Conservation (phyloP, 2,329 filamentous ascomycete species). For the Colletotrichum trifolii region DNA sequence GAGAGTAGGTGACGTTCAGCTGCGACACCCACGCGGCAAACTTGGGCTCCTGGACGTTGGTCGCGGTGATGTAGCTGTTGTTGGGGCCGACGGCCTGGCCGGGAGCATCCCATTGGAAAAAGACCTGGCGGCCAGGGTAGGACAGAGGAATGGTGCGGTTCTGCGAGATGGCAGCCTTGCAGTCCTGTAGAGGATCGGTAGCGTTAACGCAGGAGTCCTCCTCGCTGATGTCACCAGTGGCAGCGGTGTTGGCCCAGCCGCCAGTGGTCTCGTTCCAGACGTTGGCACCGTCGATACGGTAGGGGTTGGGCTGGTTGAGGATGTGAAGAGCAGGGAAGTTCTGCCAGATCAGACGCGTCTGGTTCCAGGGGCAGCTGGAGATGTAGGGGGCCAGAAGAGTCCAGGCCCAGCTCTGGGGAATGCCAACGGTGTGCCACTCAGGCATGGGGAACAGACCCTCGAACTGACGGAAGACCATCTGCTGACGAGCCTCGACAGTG, state of each 20-base stretch:
- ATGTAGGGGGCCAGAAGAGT: constrained; percentile 85
- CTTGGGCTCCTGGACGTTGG: constrained; percentile 66
- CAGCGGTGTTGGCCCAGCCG: constrained; percentile 66
- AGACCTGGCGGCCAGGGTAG: constrained; percentile 78
- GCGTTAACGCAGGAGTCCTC: constrained; percentile 68
- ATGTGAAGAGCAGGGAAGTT: constrained; percentile 82
- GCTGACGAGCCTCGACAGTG: constrained; percentile 82
- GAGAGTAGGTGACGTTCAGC: constrained; percentile 78
- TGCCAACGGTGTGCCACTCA: constrained; percentile 82
- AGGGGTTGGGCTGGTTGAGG: constrained; percentile 81
- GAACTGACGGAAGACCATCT: constrained; percentile 87
- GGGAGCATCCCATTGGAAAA: constrained; percentile 77
- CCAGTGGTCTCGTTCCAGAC: constrained; percentile 73
- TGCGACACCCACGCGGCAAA: constrained; percentile 84
- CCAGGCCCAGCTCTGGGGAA: constrained; percentile 89
- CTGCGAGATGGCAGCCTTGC: constrained; percentile 71
- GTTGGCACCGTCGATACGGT: constrained; percentile 71
- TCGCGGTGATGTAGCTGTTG: constrained; percentile 80
- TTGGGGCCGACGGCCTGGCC: constrained; percentile 80
- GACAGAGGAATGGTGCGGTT: constrained; percentile 79
- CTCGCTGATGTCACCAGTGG: constrained; percentile 54
- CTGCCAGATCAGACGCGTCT: constrained; percentile 83
- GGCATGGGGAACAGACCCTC: constrained; percentile 84
- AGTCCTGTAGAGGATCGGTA: constrained; percentile 65
- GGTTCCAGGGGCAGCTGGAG: constrained; percentile 76